Evolutionary conservation across 768 basidiomycete genomes (phyloP), one percentile per base, ranked within the genome.

Genomic region (Postia placenta): DNA sequence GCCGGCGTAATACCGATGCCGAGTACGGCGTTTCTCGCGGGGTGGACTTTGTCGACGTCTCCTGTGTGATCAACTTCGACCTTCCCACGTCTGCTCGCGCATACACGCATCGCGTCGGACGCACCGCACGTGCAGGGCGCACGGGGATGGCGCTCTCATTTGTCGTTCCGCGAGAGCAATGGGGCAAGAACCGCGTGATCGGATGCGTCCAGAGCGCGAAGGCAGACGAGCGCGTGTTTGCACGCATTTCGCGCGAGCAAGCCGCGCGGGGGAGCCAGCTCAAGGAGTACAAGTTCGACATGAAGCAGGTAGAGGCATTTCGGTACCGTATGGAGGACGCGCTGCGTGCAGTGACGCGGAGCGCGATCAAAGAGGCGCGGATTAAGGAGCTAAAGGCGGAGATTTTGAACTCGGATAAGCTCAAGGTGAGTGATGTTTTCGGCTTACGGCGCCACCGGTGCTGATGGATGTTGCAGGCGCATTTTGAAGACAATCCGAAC

Each of bases 241-340:
- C 67, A 50, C 76, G 83, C 59, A 90, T 97, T 33, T 84, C 87
- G 64, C 75, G 74, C 54, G 82, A 87, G 59, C 88, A 92, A 60
- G 80, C 72, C 5, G 81, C 69, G 22, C 63, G 71, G 40, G 78
- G 74, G 17, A 70, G 72, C 50, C 69, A 76, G 50, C 67, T 92
- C 54, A 87, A 90, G 64, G 92, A 94, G 65, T 99, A 95, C 67
- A 78, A 83, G 30, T 97, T 97, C 59, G 93, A 96, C 52, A 87
- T 87, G 85, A 89, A 83, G 63, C 87, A 96, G 72, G 92, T 98
- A 17, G 94, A 99, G 59, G 92, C 91, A 19, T 99, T 99, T 70
- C 73, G 94, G 61, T 99, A 99, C 69, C 78, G 96, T 42, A 97
- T 97, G 95, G 91, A 95, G 62, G 96, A 98, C 61, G 96, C 92